Evolutionary conservation across 768 basidiomycete genomes (phyloP).

Genomic region (Amanita muscaria): DNA sequence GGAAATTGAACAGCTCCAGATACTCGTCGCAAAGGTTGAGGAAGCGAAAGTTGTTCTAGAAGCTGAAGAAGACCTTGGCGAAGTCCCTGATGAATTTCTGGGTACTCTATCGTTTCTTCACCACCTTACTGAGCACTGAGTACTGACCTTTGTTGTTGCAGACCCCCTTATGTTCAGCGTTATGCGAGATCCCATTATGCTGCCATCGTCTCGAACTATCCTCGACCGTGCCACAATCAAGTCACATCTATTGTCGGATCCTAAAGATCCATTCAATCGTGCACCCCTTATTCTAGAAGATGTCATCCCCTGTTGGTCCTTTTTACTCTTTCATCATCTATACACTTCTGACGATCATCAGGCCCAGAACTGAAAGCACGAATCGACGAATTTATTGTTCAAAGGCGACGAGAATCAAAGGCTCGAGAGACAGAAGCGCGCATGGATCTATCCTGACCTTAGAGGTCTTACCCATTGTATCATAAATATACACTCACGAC

Average conservation of each 20-base stretch:
- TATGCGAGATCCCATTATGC: slow-evolving; percentile 90
- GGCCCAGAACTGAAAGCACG: slow-evolving; percentile 64
- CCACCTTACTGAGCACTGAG: slow-evolving; percentile 3
- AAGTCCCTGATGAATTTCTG: slow-evolving; percentile 91
- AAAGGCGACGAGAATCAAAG: slow-evolving; percentile 38
- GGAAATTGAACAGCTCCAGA: slow-evolving; percentile 62
- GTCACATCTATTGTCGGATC: slow-evolving; percentile 84
- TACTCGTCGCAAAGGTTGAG: slow-evolving; percentile 79
- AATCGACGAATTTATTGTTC: slow-evolving; percentile 64
- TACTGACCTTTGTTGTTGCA: slow-evolving; percentile 20
- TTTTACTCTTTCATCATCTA: slow-evolving; percentile 5
- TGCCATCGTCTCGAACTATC: slow-evolving; percentile 74
- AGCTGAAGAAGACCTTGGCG: slow-evolving; percentile 87
- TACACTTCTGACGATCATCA: slow-evolving; percentile 15
- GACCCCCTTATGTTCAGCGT: slow-evolving; percentile 87
- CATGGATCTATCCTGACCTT: slow-evolving; percentile 4
- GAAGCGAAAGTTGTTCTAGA: slow-evolving; percentile 69
- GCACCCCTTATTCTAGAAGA: slow-evolving; percentile 72
- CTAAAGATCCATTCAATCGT: slow-evolving; percentile 94
- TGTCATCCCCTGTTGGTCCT: slow-evolving; percentile 62
- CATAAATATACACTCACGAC: not conserved
- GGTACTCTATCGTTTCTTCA: slow-evolving; percentile 39
- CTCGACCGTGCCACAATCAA: slow-evolving; percentile 92
- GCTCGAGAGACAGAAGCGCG: slow-evolving; percentile 6
- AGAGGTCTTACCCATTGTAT: not conserved